Conservation (phyloP, 1,284 basidiomycete genomes). For the Termitomyces sp. region DNA sequence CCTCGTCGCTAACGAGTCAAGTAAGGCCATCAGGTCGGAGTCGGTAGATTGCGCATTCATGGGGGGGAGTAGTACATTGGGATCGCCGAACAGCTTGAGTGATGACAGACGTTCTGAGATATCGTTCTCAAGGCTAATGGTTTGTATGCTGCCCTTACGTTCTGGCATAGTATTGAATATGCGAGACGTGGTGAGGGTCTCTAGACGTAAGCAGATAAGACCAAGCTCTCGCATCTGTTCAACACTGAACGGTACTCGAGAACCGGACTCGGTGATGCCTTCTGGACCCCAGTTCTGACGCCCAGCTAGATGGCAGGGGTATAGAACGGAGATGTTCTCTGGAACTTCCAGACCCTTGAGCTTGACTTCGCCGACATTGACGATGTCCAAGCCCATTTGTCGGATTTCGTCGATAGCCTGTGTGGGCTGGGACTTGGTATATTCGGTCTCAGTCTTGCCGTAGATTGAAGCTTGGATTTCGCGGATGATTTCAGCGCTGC, state of each 20-base stretch:
- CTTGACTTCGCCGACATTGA: constrained; percentile 83
- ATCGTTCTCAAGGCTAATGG: constrained; percentile 29
- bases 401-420: constrained; percentile 69
- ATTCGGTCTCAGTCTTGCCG: constrained; percentile 54
- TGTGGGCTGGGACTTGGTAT: constrained; percentile 49
- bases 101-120: constrained; percentile 22
- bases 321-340: constrained; percentile 82
- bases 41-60: constrained; percentile 75
- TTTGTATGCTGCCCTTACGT: constrained; percentile 46
- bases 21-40: constrained; percentile 66
- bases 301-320: constrained; percentile 73
- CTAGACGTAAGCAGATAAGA: constrained; percentile 75
- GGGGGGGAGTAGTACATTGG: constrained; percentile 64
- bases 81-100: constrained; percentile 54
- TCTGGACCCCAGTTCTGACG: constrained; percentile 57
- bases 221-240: constrained; percentile 78
- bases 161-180: constrained; percentile 51
- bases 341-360: constrained; percentile 93
- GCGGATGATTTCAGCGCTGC: constrained; percentile 83
- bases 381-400: constrained; percentile 70
- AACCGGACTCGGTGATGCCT: constrained; percentile 42
- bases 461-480: constrained; percentile 70
- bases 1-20: constrained; percentile 73
- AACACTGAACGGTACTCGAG: constrained; percentile 66
- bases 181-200: constrained; percentile 69